Percentiles rank a stretch among this genome's conserved stretches.
Evolutionary conservation across 805 yeast genomes (phyloP).

Genomic region (Kazachstania psychrophila): DNA sequence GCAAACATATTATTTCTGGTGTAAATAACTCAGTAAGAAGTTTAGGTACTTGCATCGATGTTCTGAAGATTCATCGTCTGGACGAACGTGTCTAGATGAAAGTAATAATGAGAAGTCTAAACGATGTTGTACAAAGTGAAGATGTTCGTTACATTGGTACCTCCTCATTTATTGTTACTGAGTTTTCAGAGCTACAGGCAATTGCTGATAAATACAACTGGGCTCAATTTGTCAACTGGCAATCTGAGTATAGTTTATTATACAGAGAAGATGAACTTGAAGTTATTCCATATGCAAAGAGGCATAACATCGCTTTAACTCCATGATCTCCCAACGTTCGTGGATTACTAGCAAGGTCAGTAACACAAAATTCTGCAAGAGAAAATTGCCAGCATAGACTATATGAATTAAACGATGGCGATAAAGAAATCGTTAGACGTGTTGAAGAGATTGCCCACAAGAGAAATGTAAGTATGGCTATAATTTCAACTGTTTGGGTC

Average conservation of each 20-base stretch:
- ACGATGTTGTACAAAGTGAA: conserved; percentile 33
- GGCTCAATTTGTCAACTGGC: conserved; percentile 48
- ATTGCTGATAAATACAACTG: conserved; percentile 36
- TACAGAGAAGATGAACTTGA: conserved; percentile 57
- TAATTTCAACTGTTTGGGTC: conserved; percentile 45
- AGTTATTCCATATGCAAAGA: conserved; percentile 45
- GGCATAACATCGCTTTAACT: conserved; percentile 44
- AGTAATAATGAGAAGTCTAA: conserved; percentile 46
- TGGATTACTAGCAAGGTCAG: conserved; percentile 46
- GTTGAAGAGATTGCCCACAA: conserved; percentile 47
- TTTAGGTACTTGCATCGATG: conserved; percentile 40
- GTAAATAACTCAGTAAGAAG: conserved; percentile 33
- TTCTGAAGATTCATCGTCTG: conserved; percentile 45
- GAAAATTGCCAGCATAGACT: conserved; percentile 45
- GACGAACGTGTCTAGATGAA: conserved; percentile 37
- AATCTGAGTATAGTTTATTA: conserved; percentile 45
- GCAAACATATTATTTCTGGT: conserved; percentile 43
- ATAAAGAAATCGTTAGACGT: conserved; percentile 35
- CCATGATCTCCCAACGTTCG: conserved; percentile 55
- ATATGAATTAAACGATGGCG: conserved; percentile 8
- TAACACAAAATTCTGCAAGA: conserved; percentile 11
- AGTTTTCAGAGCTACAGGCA: conserved; percentile 46
- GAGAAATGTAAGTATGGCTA: conserved; percentile 44
- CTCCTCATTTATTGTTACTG: conserved; percentile 47
- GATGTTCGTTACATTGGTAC: conserved; percentile 36